Evolutionary conservation across 2,329 filamentous ascomycete species (phyloP), one percentile per base, ranked within the genome.

Genomic region (Myriosclerotinia scirpicola): DNA sequence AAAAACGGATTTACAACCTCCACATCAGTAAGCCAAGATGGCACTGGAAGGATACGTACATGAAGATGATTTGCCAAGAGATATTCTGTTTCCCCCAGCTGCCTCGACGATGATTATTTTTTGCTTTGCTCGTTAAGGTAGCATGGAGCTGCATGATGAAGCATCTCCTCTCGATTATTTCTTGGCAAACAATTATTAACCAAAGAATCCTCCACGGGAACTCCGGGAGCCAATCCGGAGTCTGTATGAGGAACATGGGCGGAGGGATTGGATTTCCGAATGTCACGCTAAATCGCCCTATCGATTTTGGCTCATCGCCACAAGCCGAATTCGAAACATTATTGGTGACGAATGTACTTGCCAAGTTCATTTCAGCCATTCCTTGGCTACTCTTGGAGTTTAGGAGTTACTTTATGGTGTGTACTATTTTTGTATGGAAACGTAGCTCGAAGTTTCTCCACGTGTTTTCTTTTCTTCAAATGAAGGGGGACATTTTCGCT

Each of bases 1-100:
- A 42, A 34, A 48, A 64, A 64, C 40, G 64, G 55, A 54, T 53
- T 61, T 48, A 66, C 64, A 38, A 53, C 48, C 50, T 66, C 55
- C 58, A 50, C 30, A 50, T 40, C 58, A 38, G 44, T 50, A 50
- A 61, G 64, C 64, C 64, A 66, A 61, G 55, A 54, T 53, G 55
- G 55, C 44, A 60, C 44, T 60, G 30, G 44, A 50, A 17, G 44
- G 58, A 44, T 60, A 61, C 30, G 30, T 61, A 61, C 58, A 61
- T 61, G 44, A 38, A 8, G n/a, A 38, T 20, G 44, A 22, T 50
- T 52, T 50, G 58, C 58, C 58, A 61, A 61, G 58, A 50, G 58
- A 61, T 58, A 50, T 38, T 36, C 14, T 60, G 44, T 50, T 60
- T 50, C 30, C 53, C 20, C 17, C 58, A 38, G 30, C n/a, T 50